Percentiles rank a stretch among this genome's conserved stretches.
phyloP scores from a whole-genome alignment of 768 basidiomycete genomes.

The Pholiota conissans region DNA sequence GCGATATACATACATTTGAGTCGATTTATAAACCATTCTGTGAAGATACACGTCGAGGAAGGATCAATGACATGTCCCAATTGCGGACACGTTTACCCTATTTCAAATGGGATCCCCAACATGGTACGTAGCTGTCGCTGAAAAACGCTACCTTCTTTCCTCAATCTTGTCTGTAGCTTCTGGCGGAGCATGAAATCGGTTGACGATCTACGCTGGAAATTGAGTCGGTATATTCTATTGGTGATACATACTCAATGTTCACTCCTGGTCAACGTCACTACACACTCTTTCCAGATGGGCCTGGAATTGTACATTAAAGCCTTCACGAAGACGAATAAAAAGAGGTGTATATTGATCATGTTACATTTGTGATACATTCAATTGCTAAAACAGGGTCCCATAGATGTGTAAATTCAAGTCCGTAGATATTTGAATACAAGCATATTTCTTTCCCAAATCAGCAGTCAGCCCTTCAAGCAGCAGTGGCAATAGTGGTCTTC shows the following conservation, averaged over 20 bases:
- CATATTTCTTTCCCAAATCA: background rate
- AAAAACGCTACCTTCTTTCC: background rate
- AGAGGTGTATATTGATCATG: background rate
- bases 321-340: background rate
- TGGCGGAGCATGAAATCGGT: background rate
- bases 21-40: background rate
- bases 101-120: slow-evolving; percentile 95
- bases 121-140: slow-evolving; percentile 67
- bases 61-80: slow-evolving; percentile 92
- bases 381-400: background rate
- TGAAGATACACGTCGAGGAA: slow-evolving; percentile 87
- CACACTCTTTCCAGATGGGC: background rate
- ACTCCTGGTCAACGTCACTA: background rate
- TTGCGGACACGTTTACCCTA: slow-evolving; percentile 86
- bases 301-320: slow-evolving; percentile 5
- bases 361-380: background rate
- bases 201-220: background rate
- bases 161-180: background rate
- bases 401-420: background rate
- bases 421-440: background rate
- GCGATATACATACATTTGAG: background rate
- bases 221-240: background rate
- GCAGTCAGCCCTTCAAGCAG: background rate
- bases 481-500: slow-evolving; percentile 27
- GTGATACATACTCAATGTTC: background rate